Base-by-base conservation (phyloP, 345 rosid species). In the Lepidium africanum region DNA sequence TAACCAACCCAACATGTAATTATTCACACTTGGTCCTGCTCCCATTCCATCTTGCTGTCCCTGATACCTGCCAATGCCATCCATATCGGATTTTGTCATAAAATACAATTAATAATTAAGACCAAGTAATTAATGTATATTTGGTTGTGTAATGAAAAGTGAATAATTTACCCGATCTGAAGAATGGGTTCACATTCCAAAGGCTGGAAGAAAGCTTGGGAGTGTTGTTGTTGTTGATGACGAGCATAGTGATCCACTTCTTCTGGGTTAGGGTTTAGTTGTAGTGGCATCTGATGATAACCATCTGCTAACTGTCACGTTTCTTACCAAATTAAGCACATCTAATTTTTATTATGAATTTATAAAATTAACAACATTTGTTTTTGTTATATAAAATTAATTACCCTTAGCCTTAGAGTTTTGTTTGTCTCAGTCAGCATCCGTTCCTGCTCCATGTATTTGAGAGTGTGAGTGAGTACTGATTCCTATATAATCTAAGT, bases 1-100 rank as follows among this genome's bases (percentile, higher is more conserved):
- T 62, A 93, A 73, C 98, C 98, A 93, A 74, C 91, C 97, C 63
- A 69, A 61, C 94, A 88, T 85, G 81, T 83, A 93, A 71, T 82
- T 90, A 74, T 78, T 85, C 78, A 78, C 80, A 76, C 96, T 87
- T 19, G 97, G 94, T 3, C 98, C 93, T 35, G 83, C 92, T 23
- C 79, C 83, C 41, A 77, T 83, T 42, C 78, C 86, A 64, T 90
- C 89, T 15, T 69, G 82, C 39, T 81, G 98, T 6, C 52, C 78
- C 21, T 81, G 98, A 50, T 85, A 90, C 65, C 96, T 89, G 79
- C 73, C 37, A 65, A 50, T 25, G 9, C 16, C 7, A 23, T 3
- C 23, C 23, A 21, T 21, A 21, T 21, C 23, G 2, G 3, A 1
- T 25, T 25, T 25, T 25, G 27, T 25, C 3, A 40, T 13, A 11